phyloP scores from a whole-genome alignment of 805 yeast species.

The Cyberlindnera petersonii region DNA sequence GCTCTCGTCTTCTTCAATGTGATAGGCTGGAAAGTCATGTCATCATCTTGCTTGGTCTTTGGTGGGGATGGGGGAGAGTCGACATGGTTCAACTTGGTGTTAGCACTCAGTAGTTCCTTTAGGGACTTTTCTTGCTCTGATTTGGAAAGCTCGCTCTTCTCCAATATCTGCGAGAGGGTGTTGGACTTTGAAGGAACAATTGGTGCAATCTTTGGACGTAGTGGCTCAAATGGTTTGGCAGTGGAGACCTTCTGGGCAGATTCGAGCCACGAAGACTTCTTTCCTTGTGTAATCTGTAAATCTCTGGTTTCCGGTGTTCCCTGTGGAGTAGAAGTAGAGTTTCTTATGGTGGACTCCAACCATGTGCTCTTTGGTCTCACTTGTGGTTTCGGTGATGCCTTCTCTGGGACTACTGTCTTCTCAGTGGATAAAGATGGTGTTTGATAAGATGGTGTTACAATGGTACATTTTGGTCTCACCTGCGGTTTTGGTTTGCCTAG shows the following conservation, averaged over 20 bases:
- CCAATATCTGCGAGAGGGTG: conserved; percentile 29
- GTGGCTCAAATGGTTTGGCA: conserved; percentile 2
- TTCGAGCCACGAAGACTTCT: conserved; percentile 12
- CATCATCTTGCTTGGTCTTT: background rate
- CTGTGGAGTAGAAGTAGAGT: conserved; percentile 5
- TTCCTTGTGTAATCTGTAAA: conserved; percentile 1
- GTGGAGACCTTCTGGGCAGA: conserved; percentile 17
- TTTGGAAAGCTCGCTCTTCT: conserved; percentile 12
- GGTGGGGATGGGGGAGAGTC: conserved; percentile 3
- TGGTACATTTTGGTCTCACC: conserved; percentile 8
- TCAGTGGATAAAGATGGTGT: background rate
- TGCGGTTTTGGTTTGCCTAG: conserved; percentile 1
- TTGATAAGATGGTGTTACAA: background rate
- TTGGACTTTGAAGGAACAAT: conserved; percentile 27
- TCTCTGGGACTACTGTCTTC: background rate
- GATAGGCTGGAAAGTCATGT: conserved; percentile 10
- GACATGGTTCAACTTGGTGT: conserved; percentile 18
- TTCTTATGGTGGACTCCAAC: conserved; percentile 8
- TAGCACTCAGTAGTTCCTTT: conserved; percentile 16
- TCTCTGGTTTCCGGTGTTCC: conserved; percentile 3
- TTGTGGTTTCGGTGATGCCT: conserved; percentile 9
- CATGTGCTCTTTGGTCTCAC: conserved; percentile 15
- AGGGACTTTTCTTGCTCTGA: conserved; percentile 15
- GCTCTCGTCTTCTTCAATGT: conserved; percentile 23
- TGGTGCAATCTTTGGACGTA: conserved; percentile 30